Base-by-base conservation (phyloP, 169 alveolate genomes). In the Gregarina niphandrodes region DNA sequence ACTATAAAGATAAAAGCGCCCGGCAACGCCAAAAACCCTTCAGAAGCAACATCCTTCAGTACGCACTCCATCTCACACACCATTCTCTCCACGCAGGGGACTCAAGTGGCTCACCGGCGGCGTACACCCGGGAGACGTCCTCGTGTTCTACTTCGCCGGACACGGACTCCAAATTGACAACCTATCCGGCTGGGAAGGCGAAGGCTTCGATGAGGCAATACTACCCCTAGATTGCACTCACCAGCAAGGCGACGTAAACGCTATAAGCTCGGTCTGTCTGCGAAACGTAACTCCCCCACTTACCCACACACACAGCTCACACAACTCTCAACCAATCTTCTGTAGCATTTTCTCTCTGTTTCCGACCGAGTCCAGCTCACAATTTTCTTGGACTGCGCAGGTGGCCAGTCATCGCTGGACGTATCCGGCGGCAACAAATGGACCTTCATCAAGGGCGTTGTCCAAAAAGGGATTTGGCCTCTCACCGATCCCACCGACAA, bases 111-210 rank as follows among this genome's bases (percentile, higher is more conserved):
- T 77, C 24, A 71, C 62, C 11, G 46, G 70, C 35, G 75, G 58
- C 40, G 65, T 80, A 1, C 43, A 45, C 13, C 70, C 81, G 17
- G 61, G 65, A 12, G 81, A 67, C 61, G 50, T 70, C 22, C 63
- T 65, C 18, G 64, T 77, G 31, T 77, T 77, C 42, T 77, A 69
- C 55, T 77, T 64, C 54, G 70, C 87, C 32, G 89, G 89, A 13
- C 82, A 77, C 57, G 61, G 83, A 41, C 72, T 76, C 4, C 89
- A 75, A 49, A 71, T 67, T 9, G 89, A 77, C 42, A 77, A 75
- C 34, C 54, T 77, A 73, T 57, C 78, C 32, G 84, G 85, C 19
- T 77, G 77, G 69, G 89, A 77, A 32, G 89, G 86, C 4, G 89
- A 77, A 44, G 89, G 89, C 19, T 77, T 64, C 42, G 89, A 77